Conservation (phyloP, 805 yeast species). For the Kodamaea kaohsiungensis region DNA sequence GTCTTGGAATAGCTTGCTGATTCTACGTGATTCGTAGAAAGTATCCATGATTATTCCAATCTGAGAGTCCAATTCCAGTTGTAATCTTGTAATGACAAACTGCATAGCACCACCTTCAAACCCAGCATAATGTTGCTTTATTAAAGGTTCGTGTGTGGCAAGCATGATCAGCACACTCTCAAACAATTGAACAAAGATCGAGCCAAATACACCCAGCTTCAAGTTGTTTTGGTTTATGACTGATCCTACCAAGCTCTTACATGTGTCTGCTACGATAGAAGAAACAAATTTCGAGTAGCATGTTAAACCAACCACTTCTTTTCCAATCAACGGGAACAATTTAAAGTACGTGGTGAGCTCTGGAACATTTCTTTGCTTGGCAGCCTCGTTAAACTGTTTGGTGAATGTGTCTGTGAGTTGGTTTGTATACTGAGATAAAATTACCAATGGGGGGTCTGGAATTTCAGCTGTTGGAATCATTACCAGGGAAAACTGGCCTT, state of each 20-base stretch:
- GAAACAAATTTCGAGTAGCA: conserved; percentile 87
- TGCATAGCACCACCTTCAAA: conserved; percentile 50
- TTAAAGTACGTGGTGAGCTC: conserved; percentile 78
- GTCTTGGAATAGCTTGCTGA: conserved; percentile 57
- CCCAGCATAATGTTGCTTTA: conserved; percentile 60
- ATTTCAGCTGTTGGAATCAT: conserved; percentile 86
- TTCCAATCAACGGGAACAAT: conserved; percentile 82
- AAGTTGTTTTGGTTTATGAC: conserved; percentile 19
- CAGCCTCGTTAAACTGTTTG: conserved; percentile 68
- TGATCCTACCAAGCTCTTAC: conserved; percentile 61
- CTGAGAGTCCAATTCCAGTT: conserved; percentile 90
- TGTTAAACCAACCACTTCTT: conserved; percentile 67
- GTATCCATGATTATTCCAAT: conserved; percentile 86
- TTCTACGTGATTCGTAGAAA: conserved; percentile 69
- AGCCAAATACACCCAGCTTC: conserved; percentile 56
- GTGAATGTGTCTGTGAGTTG: conserved; percentile 59
- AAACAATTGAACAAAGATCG: conserved; percentile 65
- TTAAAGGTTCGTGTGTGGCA: conserved; percentile 81
- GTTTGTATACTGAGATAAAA: conserved; percentile 58
- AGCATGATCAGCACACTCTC: conserved; percentile 84
- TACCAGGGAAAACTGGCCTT: conserved; percentile 70
- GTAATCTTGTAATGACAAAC: conserved; percentile 70
- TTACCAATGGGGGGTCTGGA: conserved; percentile 70
- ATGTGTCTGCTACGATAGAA: conserved; percentile 76
- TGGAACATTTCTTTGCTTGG: conserved; percentile 62